phyloP scores from a whole-genome alignment of 495 filamentous ascomycete species.

The Trichocladium antarcticum region DNA sequence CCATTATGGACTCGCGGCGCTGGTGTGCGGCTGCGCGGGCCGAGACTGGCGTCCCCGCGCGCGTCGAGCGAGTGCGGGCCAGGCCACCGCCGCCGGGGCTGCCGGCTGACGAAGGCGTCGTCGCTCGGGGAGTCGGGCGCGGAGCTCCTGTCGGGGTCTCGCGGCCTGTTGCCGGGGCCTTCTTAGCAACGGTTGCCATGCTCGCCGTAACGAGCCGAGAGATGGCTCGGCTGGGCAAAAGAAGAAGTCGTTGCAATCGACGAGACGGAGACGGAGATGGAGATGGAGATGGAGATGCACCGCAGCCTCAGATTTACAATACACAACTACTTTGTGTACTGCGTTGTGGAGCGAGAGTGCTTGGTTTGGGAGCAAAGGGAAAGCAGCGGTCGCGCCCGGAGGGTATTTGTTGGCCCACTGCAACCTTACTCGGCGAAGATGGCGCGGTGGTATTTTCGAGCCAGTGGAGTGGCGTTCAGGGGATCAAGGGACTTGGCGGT shows the following conservation, averaged over 20 bases:
- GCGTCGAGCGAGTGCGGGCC: slow-evolving; percentile 40
- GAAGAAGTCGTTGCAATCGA: background rate
- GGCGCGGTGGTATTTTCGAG: background rate
- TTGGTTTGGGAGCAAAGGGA: background rate
- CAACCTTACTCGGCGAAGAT: slow-evolving; percentile 1
- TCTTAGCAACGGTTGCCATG: slow-evolving; percentile 37
- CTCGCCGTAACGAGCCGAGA: background rate
- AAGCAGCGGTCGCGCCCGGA: background rate
- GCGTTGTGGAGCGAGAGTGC: too few relatives aligned
- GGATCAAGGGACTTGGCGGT: background rate
- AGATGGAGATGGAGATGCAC: too few relatives aligned
- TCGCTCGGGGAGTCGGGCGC: slow-evolving; percentile 24
- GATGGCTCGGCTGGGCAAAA: slow-evolving; percentile 3
- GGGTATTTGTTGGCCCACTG: slow-evolving; percentile 14
- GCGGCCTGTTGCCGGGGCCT: slow-evolving; percentile 30
- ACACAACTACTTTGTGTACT: too few relatives aligned
- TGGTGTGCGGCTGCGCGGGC: slow-evolving; percentile 54
- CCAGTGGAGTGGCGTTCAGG: slow-evolving; percentile 2
- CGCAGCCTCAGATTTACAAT: too few relatives aligned
- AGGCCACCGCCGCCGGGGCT: slow-evolving; percentile 24
- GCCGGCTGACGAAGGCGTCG: slow-evolving; percentile 29
- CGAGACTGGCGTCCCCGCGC: slow-evolving; percentile 51
- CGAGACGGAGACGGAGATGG: background rate
- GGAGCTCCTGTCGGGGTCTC: slow-evolving; percentile 28
- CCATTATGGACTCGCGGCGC: slow-evolving; percentile 51